These are phyloP conservation scores for Abelmoschus esculentus DNA, from an alignment of 345 rosid genomes.

Conservation along the genomic window DNA sequence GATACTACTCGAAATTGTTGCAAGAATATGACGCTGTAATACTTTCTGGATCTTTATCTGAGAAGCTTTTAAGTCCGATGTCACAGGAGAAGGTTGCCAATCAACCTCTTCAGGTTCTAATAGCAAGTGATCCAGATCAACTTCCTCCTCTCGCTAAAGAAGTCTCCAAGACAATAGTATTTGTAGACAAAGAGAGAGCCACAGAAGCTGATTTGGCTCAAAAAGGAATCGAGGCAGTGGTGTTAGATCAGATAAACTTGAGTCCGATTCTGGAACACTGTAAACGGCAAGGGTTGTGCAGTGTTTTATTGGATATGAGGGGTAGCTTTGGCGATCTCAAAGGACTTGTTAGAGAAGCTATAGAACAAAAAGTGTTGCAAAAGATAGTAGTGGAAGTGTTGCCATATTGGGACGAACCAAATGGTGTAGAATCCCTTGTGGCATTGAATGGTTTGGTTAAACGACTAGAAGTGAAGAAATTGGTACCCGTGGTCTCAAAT, in stretches of 20 bases:
- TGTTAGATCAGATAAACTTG: slow-evolving; percentile 36
- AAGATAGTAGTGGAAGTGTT: slow-evolving; percentile 53
- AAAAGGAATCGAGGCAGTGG: slow-evolving; percentile 39
- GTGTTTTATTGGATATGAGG: slow-evolving; percentile 56
- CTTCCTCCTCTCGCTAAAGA: slow-evolving; percentile 24
- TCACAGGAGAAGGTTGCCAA: slow-evolving; percentile 56
- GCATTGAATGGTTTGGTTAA: slow-evolving; percentile 27
- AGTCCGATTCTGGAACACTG: slow-evolving; percentile 48
- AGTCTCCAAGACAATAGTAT: slow-evolving; percentile 32
- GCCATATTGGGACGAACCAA: slow-evolving; percentile 44
- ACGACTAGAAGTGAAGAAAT: slow-evolving; percentile 35
- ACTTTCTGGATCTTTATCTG: slow-evolving; percentile 38
- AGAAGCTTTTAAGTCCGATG: slow-evolving; percentile 25
- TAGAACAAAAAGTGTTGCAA: slow-evolving; percentile 43
- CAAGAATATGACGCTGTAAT: slow-evolving; percentile 71
- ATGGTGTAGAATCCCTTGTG: slow-evolving; percentile 5
- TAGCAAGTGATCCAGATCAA: slow-evolving; percentile 25
- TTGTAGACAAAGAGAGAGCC: slow-evolving; percentile 25
- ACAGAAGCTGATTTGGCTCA: slow-evolving; percentile 25
- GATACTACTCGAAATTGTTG: slow-evolving; percentile 63
- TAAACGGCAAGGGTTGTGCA: slow-evolving; percentile 42
- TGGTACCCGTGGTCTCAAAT: slow-evolving; percentile 31
- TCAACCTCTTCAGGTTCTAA: slow-evolving; percentile 51
- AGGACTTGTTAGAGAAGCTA: slow-evolving; percentile 42
- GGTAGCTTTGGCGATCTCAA: slow-evolving; percentile 39